phyloP scores from a whole-genome alignment of 1,139 yeast genomes.

The Casaregolazyma suthepensis region DNA sequence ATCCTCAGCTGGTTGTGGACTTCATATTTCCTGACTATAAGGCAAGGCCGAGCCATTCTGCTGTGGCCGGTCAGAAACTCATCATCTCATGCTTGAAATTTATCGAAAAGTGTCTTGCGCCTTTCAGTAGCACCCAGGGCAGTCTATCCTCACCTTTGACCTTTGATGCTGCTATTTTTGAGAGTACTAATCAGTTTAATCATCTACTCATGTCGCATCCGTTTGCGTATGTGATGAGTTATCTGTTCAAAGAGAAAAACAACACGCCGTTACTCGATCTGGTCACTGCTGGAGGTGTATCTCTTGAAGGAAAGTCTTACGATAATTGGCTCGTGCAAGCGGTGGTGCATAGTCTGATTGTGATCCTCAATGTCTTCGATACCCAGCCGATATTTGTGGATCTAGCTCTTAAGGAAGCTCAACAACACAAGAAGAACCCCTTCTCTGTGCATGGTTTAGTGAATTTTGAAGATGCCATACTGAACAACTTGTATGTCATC shows the following conservation, averaged over 20 bases:
- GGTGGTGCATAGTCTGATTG: slow-evolving; percentile 35
- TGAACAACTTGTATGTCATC: slow-evolving; percentile 61
- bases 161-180: slow-evolving; percentile 44
- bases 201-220: slow-evolving; percentile 52
- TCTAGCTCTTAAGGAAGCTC: slow-evolving; percentile 22
- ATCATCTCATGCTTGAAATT: slow-evolving; percentile 51
- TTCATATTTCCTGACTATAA: slow-evolving; percentile 48
- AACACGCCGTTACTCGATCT: slow-evolving; percentile 52
- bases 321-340: slow-evolving; percentile 33
- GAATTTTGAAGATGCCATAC: slow-evolving; percentile 63
- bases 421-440: slow-evolving; percentile 20
- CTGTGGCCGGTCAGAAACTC: slow-evolving; percentile 35
- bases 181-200: slow-evolving; percentile 31
- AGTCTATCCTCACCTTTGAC: slow-evolving; percentile 40
- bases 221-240: slow-evolving; percentile 58
- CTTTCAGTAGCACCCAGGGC: slow-evolving; percentile 41
- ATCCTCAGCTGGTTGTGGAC: slow-evolving; percentile 62
- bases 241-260: slow-evolving; percentile 53
- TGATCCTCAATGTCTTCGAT: slow-evolving; percentile 46
- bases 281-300: slow-evolving; percentile 52
- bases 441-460: slow-evolving; percentile 57
- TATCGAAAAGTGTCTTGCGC: slow-evolving; percentile 47
- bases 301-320: slow-evolving; percentile 38
- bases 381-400: slow-evolving; percentile 42
- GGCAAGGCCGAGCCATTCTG: background rate